Evolutionary conservation across 2,329 filamentous ascomycete genomes (phyloP).

Genomic region (Diaporthe citriasiana): DNA sequence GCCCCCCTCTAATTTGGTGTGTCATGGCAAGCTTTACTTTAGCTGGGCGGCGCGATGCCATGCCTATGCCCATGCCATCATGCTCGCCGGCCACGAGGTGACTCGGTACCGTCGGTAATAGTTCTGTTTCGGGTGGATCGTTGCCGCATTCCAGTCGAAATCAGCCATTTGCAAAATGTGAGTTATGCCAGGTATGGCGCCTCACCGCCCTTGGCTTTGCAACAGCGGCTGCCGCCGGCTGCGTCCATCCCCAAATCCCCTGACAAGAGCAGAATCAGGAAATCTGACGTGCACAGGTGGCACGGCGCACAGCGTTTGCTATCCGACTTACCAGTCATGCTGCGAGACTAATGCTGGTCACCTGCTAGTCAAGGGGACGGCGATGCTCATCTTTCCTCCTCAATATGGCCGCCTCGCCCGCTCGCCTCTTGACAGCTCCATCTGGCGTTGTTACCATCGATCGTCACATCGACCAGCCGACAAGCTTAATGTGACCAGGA

Average conservation of each 20-base stretch:
- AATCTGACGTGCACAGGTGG: constrained; percentile 36
- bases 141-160: constrained; percentile 34
- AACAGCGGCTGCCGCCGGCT: constrained; percentile 17
- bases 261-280: constrained; percentile 27
- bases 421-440: not conserved
- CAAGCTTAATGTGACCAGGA: constrained; percentile 26
- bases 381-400: not conserved
- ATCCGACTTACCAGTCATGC: not conserved
- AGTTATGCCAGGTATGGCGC: constrained; percentile 13
- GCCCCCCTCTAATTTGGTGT: constrained; percentile 35
- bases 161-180: constrained; percentile 19
- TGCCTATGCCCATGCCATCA: constrained; percentile 30
- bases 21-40: constrained; percentile 25
- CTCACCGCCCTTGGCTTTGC: constrained; percentile 34
- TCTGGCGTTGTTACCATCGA: constrained; percentile 16
- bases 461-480: constrained; percentile 27
- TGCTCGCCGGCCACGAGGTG: constrained; percentile 33
- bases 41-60: constrained; percentile 29
- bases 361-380: not conserved
- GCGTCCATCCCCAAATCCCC: constrained; percentile 13
- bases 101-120: constrained; percentile 27
- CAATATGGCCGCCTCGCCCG: constrained; percentile 1
- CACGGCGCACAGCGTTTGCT: constrained; percentile 34
- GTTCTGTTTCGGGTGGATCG: constrained; percentile 26
- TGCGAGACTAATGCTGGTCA: constrained; percentile 26